Evolutionary conservation across 768 basidiomycete species (phyloP), one percentile per base, ranked within the genome.

Genomic region (Cystofilobasidium bisporidii): DNA sequence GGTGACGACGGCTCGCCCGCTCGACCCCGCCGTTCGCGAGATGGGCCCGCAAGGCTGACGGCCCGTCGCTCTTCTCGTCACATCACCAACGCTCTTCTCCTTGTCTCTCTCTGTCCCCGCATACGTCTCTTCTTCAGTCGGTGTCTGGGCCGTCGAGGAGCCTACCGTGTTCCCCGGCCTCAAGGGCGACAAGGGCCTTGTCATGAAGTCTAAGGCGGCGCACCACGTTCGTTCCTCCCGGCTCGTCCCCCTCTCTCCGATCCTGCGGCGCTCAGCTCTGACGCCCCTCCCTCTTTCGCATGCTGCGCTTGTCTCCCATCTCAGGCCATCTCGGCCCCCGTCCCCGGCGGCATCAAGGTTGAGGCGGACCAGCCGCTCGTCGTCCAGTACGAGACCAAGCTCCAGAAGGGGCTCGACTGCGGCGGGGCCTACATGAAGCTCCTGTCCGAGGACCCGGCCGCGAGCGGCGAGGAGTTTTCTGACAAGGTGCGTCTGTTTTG

Each of bases 381-480:
- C 71, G 87, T 98, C 24, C 92, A 96, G 76, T 99, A 99, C 74
- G 96, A 99, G 77, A 96, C 96, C 81, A 94, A 98, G 80, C 92
- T 96, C 78, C 93, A 99, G 82, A 92, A 97, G 79, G 93, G 94
- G 50, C 90, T 96, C 58, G 96, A 96, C 79, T 98, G 96, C 74
- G 96, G 96, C 78, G 96, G 96, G 81, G 96, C 96, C 45, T 99
- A 99, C 80, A 80, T 98, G 81, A 99, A 98, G 79, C 85, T 98
- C 65, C 84, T 99, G 40, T 75, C 76, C 20, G 79, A 79, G 67
- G 73, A 72, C 47, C 74, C 71, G 60, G 76, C 75, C 61, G 63
- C 76, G 18, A 64, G 73, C 45, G 74, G 76, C 38, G 76, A 74
- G 33, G 77, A 78, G 53, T 78, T 76, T 72, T 78, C 77, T 14